Percentiles rank a stretch among this genome's conserved stretches.
These are phyloP conservation scores for Sarocladium strictum DNA, from an alignment of 2,329 filamentous ascomycete species.

Conservation along the genomic window DNA sequence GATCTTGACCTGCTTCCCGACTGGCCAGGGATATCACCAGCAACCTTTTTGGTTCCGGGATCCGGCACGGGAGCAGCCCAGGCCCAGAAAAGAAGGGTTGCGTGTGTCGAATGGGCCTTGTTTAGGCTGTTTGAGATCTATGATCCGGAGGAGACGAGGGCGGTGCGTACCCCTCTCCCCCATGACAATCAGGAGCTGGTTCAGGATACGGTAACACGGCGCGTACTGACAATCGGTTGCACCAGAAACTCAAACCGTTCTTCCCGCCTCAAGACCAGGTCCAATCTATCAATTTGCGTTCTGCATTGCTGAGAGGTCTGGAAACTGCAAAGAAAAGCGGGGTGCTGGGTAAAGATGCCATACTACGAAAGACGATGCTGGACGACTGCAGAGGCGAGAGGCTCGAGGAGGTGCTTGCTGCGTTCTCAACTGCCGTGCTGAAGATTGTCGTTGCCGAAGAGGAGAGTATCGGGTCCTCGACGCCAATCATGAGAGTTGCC, in stretches of 20 bases:
- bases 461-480: conserved; percentile 29
- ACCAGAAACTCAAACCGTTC: conserved; percentile 81
- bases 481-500: conserved; percentile 49
- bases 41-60: conserved; percentile 56
- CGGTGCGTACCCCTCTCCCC: conserved; percentile 42
- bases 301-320: conserved; percentile 73
- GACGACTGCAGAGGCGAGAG: conserved; percentile 93
- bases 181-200: not conserved
- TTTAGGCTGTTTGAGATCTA: conserved; percentile 81
- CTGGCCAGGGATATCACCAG: conserved; percentile 70
- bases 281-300: conserved; percentile 84
- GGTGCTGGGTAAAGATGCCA: conserved; percentile 68
- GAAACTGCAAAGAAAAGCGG: conserved; percentile 86
- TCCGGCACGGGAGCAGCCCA: conserved; percentile 51
- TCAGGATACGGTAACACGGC: too few relatives aligned
- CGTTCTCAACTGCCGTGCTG: conserved; percentile 78
- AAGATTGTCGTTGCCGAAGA: conserved; percentile 56
- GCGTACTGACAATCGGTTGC: too few relatives aligned
- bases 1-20: conserved; percentile 70
- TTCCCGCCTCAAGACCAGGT: conserved; percentile 87
- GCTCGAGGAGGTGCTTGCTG: conserved; percentile 77
- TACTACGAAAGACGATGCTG: conserved; percentile 89
- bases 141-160: conserved; percentile 69
- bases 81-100: conserved; percentile 76
- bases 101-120: conserved; percentile 84